Conservation (phyloP, 2,329 filamentous ascomycete genomes). For the Uncinocarpus reesii region DNA sequence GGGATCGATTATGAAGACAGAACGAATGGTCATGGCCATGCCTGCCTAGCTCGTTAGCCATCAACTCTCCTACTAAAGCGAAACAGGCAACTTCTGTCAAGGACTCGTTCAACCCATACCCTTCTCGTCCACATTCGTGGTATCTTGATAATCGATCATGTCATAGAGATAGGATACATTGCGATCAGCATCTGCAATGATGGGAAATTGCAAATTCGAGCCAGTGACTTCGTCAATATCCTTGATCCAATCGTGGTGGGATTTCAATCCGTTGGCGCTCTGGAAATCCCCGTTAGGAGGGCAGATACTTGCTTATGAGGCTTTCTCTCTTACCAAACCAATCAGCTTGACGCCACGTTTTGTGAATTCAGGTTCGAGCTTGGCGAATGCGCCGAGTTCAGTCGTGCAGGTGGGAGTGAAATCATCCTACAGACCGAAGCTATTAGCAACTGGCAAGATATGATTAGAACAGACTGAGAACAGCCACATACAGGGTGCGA, state of each 20-base stretch:
- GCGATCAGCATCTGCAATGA: conserved; percentile 71
- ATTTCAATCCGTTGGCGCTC: conserved; percentile 70
- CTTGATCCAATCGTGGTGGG: conserved; percentile 80
- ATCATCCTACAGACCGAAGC: conserved; percentile 42
- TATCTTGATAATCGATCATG: conserved; percentile 75
- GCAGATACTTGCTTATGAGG: not conserved
- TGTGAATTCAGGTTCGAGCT: conserved; percentile 76
- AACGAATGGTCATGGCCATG: conserved; percentile 87
- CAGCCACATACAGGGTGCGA: conserved; percentile 48
- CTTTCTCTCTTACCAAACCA: conserved; percentile 49
- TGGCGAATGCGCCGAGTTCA: conserved; percentile 85
- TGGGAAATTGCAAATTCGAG: conserved; percentile 61
- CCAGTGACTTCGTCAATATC: conserved; percentile 74
- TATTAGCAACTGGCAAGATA: not conserved
- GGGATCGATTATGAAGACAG: conserved; percentile 89
- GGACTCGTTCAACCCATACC: conserved; percentile 33
- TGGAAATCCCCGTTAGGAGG: conserved; percentile 19
- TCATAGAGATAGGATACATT: conserved; percentile 67
- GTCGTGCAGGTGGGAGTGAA: conserved; percentile 95
- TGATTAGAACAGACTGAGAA: not conserved
- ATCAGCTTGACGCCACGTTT: conserved; percentile 86
- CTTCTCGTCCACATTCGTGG: conserved; percentile 69
- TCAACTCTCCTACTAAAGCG: not conserved
- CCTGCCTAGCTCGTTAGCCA: conserved; percentile 13
- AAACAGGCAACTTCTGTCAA: not conserved